Base-by-base conservation (phyloP, 2,329 filamentous ascomycete genomes). In the Diaporthe capsici region DNA sequence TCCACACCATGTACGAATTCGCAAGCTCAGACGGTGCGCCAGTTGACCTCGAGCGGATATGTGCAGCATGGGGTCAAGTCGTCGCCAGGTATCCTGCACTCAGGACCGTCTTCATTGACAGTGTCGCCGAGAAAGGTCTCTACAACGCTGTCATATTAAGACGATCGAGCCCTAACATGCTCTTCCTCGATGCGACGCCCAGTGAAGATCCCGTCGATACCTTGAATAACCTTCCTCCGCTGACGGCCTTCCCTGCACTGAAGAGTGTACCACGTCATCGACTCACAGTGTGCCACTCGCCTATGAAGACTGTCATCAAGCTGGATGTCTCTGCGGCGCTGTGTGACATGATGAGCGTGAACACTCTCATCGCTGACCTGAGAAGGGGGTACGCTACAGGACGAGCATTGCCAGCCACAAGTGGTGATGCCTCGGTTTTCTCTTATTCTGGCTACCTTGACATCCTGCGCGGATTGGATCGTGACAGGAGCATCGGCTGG, bases 21-120 rank as follows among this genome's bases (percentile, higher is more conserved):
- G 82, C 83, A 4, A 84, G 84, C 0, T 80, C 81, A 0, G 82
- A 83, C 13, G 85, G 84, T 3, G 80, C 81, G 4, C 76, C 82
- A 2, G 82, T 88, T 8, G 87, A 90, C 57, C 83, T 85, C 12
- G 81, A 83, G 0, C 84, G 84, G 13, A 83, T 90, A 7, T 90
- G 88, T 77, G 82, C 82, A 34, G 87, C 87, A 0, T 90, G 89
- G 89, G 84, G 88, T 74, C 84, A 84, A 44, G 85, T 90, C 0
- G 85, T 87, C 0, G 80, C 84, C n/a, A 83, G 83, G 65, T 86
- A 90, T 65, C 80, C 85, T 0, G 84, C 87, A 2, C 78, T 90
- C 55, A 81, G 88, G 55, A 90, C 88, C 4, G 83, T 90, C 25
- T 90, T 90, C 75, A 86, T 86, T 58, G 88, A 89, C 61, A 88